These are phyloP conservation scores for Lichtheimia corymbifera DNA, from an alignment of 371 early-diverging fungal species.

Conservation along the genomic window DNA sequence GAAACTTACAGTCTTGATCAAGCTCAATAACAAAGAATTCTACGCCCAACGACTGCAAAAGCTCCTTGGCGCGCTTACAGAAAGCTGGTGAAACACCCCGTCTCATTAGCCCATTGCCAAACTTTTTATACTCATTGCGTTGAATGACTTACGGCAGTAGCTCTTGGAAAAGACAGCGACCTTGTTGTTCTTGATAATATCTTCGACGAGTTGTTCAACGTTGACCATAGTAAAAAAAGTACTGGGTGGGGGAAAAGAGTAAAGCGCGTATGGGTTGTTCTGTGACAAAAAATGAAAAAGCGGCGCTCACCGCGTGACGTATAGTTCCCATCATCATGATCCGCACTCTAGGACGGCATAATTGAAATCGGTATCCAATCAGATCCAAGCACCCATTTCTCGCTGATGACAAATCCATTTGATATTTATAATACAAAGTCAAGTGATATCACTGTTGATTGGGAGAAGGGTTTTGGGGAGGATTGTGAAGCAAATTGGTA, in stretches of 20 bases:
- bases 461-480: not conserved
- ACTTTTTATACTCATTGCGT: not conserved
- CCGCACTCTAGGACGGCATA: no score
- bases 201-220: conserved; percentile 20
- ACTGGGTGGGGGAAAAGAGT: not conserved
- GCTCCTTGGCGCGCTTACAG: conserved; percentile 67
- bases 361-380: not conserved
- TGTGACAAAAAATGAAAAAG: not conserved
- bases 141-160: conserved; percentile 62
- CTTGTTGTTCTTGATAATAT: conserved; percentile 20
- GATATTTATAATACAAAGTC: not conserved
- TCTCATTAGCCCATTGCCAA: not conserved
- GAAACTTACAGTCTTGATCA: conserved; percentile 27
- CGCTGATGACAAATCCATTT: not conserved
- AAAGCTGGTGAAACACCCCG: conserved; percentile 44
- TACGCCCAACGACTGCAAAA: conserved; percentile 43
- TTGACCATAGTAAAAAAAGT: conserved; percentile 12
- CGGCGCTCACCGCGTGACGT: not conserved
- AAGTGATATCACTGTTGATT: not conserved
- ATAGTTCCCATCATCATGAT: no score
- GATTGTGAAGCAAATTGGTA: not conserved
- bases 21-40: conserved; percentile 54
- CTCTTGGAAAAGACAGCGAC: conserved; percentile 75
- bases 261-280: not conserved
- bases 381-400: not conserved